Percentiles rank a stretch among this genome's conserved stretches.
Evolutionary conservation across 2,329 filamentous ascomycete species (phyloP).

Genomic region (Malbranchea zuffiana): DNA sequence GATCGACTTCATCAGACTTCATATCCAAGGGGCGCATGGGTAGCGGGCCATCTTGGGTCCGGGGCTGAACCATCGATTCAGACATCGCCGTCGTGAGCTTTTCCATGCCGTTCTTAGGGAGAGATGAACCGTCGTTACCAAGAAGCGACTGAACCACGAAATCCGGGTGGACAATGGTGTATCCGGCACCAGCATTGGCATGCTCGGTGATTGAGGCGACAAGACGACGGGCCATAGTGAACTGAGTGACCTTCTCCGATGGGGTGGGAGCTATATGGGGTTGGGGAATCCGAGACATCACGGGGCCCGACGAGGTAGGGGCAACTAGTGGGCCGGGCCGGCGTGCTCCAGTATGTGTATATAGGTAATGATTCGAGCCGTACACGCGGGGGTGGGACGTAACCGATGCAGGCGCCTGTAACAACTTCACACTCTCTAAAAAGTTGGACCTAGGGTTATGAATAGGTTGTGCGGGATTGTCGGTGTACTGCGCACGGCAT

Average conservation of each 20-base stretch:
- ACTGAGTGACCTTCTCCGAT: conserved; percentile 7
- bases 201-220: conserved; percentile 36
- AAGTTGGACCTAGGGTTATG: conserved; percentile 42
- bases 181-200: conserved; percentile 35
- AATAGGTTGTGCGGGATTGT: conserved; percentile 49
- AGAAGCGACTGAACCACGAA: conserved; percentile 35
- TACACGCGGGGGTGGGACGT: conserved; percentile 20
- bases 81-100: conserved; percentile 36
- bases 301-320: not conserved
- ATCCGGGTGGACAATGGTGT: conserved; percentile 35
- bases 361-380: conserved; percentile 19
- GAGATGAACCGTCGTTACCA: conserved; percentile 32
- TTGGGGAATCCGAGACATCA: not conserved
- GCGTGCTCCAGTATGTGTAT: conserved; percentile 7
- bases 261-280: conserved; percentile 1
- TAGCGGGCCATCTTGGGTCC: conserved; percentile 30
- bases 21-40: conserved; percentile 33
- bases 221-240: conserved; percentile 27
- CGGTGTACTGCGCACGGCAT: conserved; percentile 80
- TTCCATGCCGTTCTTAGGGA: conserved; percentile 32
- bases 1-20: conserved; percentile 34
- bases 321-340: conserved; percentile 8
- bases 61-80: conserved; percentile 33
- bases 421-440: conserved; percentile 37
- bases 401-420: conserved; percentile 22